Percentiles rank a stretch among this genome's conserved stretches.
phyloP scores from a whole-genome alignment of 2,329 filamentous ascomycete genomes.

The Fusarium chlamydosporum region DNA sequence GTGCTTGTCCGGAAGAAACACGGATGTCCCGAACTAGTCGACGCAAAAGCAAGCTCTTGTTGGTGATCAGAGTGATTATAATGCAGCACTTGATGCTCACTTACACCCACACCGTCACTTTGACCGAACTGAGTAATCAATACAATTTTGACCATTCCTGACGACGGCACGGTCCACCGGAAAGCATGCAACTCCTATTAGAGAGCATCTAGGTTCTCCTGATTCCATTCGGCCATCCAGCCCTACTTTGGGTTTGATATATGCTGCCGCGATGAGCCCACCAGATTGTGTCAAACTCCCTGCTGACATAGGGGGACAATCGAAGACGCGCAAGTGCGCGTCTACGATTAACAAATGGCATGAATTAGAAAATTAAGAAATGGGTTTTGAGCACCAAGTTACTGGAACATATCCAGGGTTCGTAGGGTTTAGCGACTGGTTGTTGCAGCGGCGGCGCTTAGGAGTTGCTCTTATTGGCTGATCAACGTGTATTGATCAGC shows the following conservation, averaged over 20 bases:
- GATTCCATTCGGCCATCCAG: slow-evolving; percentile 6
- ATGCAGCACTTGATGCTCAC: slow-evolving; percentile 37
- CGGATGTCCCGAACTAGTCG: slow-evolving; percentile 25
- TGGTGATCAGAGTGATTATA: slow-evolving; percentile 42
- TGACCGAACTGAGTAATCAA: slow-evolving; percentile 26
- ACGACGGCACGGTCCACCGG: slow-evolving; percentile 26
- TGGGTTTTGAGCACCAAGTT: slow-evolving; percentile 30
- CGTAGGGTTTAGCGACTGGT: slow-evolving; percentile 48
- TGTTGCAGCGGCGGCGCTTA: slow-evolving; percentile 53
- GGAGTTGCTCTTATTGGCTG: slow-evolving; percentile 48
- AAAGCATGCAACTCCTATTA: slow-evolving; percentile 14
- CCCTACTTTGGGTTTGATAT: slow-evolving; percentile 5
- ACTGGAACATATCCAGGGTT: slow-evolving; percentile 41
- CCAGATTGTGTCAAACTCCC: slow-evolving; percentile 9
- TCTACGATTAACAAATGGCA: slow-evolving; percentile 30
- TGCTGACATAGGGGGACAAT: slow-evolving; percentile 4
- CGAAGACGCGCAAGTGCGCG: slow-evolving; percentile 32
- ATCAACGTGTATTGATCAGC: slow-evolving; percentile 32
- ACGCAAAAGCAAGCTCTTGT: slow-evolving; percentile 41
- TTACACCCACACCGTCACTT: slow-evolving; percentile 44
- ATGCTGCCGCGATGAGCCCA: slow-evolving; percentile 8
- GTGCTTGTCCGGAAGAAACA: slow-evolving; percentile 12
- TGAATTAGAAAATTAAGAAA: slow-evolving; percentile 35
- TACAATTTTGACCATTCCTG: slow-evolving; percentile 21
- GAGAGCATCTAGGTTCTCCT: slow-evolving; percentile 25